Evolutionary conservation across 768 basidiomycete species (phyloP), one percentile per base, ranked within the genome.

Genomic region (Ramaria sp.): DNA sequence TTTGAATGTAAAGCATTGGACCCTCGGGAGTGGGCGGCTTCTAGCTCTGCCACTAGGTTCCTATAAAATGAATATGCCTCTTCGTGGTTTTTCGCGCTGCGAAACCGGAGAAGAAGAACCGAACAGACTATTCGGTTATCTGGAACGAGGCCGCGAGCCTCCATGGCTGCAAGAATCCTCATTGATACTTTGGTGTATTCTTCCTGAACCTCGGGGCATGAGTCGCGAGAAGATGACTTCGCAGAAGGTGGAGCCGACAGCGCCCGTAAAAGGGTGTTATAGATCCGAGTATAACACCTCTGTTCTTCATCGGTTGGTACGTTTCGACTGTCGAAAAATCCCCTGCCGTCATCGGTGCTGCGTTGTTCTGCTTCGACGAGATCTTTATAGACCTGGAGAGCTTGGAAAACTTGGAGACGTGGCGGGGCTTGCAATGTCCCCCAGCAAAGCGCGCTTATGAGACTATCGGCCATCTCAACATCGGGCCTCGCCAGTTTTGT

Each of bases 301-400:
- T 37, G 11, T 20, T 31, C 31, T 24, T 37, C 15, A 20, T 1
- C 24, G 20, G 22, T 54, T 20, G 33, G 11, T 42, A 20, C 3
- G 2, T 20, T 47, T 38, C 42, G 27, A 42, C 22, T 45, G 54
- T 41, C 41, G 38, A 34, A 54, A 37, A 59, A 54, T 31, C 17
- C 20, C 19, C 17, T 22, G 49, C 34, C 31, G 17, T 24, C 7
- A 10, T 27, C 31, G 3, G 31, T 33, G 3, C n/a, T 34, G 4
- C 53, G 39, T 54, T 41, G 20, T 12, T 38, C 48, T 10, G 57
- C n/a, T 34, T 59, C 64, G 5, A 71, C 67, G 30, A 83, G 70
- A 42, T 81, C 78, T 15, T 63, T 64, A 62, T 83, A 84, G 0
- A 87, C 65, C 9, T 63, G 63, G 5, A 88, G 67, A 3, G 85